Conservation (phyloP, 768 basidiomycete genomes). For the Tremella mesenterica region DNA sequence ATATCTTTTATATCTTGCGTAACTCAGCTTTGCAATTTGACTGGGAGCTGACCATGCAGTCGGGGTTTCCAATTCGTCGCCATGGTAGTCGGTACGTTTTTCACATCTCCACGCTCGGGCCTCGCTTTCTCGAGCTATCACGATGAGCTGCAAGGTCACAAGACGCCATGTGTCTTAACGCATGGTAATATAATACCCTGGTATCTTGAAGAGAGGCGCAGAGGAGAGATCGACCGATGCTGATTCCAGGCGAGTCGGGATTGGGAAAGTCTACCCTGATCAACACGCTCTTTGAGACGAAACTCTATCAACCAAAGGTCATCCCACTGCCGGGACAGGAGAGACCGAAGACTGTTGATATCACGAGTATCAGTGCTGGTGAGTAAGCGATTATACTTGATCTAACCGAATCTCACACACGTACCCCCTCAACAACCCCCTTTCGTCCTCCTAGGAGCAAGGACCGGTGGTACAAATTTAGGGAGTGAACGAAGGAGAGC, state of each 20-base stretch:
- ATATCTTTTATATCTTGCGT: too few relatives aligned
- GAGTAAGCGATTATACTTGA: constrained; percentile 32
- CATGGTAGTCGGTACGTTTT: constrained; percentile 91
- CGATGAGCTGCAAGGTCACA: constrained; percentile 87
- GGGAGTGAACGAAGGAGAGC: not conserved
- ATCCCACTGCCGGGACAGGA: constrained; percentile 76
- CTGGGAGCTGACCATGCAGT: constrained; percentile 15
- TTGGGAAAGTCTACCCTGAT: constrained; percentile 97
- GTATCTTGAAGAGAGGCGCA: constrained; percentile 76
- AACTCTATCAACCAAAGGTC: constrained; percentile 82
- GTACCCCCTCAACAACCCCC: not conserved
- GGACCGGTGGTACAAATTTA: not conserved
- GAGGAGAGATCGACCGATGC: constrained; percentile 9
- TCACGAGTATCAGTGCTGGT: constrained; percentile 98
- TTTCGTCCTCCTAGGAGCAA: not conserved
- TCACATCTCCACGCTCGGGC: not conserved
- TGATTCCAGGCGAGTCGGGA: constrained; percentile 62
- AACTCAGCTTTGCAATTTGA: too few relatives aligned
- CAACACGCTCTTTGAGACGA: constrained; percentile 97
- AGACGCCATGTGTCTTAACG: constrained; percentile 97
- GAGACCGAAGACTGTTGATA: constrained; percentile 83
- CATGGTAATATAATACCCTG: constrained; percentile 95
- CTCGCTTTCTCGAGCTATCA: constrained; percentile 8
- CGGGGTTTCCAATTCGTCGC: constrained; percentile 87
- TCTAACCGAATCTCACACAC: not conserved